A percentile compares a stretch with the other conserved stretches of the same genome.
Evolutionary conservation across 352 stramenopile species (phyloP).

Genomic region (Globisporangium rhizosaccharum): DNA sequence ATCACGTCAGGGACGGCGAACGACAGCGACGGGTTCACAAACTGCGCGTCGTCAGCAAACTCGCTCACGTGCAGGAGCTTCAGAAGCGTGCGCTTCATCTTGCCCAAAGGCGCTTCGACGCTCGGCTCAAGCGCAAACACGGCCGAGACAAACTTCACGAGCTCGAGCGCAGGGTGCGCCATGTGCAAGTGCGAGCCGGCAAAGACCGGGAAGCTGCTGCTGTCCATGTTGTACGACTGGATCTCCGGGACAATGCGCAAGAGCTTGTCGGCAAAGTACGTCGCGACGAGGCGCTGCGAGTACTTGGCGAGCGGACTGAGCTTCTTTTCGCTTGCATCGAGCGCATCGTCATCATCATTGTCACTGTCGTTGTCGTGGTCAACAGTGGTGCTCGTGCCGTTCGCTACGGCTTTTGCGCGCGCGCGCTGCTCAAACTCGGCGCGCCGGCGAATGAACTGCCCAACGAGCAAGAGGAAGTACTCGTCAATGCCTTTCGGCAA

Average conservation of each 20-base stretch:
- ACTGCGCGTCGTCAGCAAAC: slow-evolving; percentile 80
- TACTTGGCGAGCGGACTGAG: slow-evolving; percentile 59
- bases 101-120: slow-evolving; percentile 86
- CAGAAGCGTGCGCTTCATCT: slow-evolving; percentile 90
- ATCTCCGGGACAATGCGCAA: slow-evolving; percentile 76
- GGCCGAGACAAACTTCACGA: slow-evolving; percentile 94
- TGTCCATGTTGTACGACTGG: slow-evolving; percentile 55
- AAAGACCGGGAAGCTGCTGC: slow-evolving; percentile 74
- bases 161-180: slow-evolving; percentile 92
- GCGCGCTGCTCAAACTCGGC: slow-evolving; percentile 51
- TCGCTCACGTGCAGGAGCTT: slow-evolving; percentile 74
- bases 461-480: slow-evolving; percentile 88
- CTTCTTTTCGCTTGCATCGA: slow-evolving; percentile 30
- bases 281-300: slow-evolving; percentile 60
- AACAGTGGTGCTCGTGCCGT: slow-evolving; percentile 2
- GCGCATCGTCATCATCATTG: slow-evolving; percentile 28
- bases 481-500: slow-evolving; percentile 77
- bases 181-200: slow-evolving; percentile 79
- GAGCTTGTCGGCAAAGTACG: slow-evolving; percentile 77
- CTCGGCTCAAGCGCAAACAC: slow-evolving; percentile 92
- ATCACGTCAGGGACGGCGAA: slow-evolving; percentile 97
- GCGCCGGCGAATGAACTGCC: slow-evolving; percentile 78
- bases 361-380: slow-evolving; percentile 19
- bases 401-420: slow-evolving; percentile 6
- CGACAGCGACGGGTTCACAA: slow-evolving; percentile 91